Base-by-base conservation (phyloP, 768 basidiomycete genomes). In the Pholiota conissans region DNA sequence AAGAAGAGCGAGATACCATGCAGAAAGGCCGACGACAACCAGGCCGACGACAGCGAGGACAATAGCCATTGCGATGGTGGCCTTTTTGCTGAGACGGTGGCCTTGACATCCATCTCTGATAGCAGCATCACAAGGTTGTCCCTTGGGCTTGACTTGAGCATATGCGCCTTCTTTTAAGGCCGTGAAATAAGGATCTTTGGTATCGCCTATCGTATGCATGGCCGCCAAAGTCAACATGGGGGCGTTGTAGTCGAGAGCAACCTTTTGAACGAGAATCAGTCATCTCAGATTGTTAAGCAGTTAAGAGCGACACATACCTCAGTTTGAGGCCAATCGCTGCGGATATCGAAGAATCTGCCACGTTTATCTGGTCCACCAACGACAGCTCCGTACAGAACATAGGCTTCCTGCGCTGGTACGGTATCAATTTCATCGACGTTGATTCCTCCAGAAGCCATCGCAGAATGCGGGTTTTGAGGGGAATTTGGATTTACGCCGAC, bases 401-500 rank as follows among this genome's bases (percentile, higher is more conserved):
- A 84, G 0, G 88, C 84, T 69, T 91, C 89, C 57, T 85, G 73
- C 9, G 74, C 75, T 1, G 94, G 95, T 46, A 79, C 79, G 2
- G 85, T 89, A 69, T 95, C 82, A 55, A 95, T 87, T 28, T 82
- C 70, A 35, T 66, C 72, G 61, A 90, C 82, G 63, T 93, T 82
- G 55, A 80, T 78, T 1, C 92, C 93, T 28, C 95, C 95, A 57
- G 89, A 89, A 2, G 95, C 90, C 74, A 90, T 80, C 1, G 93
- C 95, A 5, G 90, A 92, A 67, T 96, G 94, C 0, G 95, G 95
- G 69, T 96, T 97, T 47, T 80, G 73, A 0, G 94, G 94, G 11
- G 95, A 90, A 68, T 96, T 95, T 1, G 94, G 92, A 71, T 96
- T 93, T 48, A 80, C 76, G 35, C 95, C 95, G 22, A 97, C 93